Base-by-base conservation (phyloP, 1,284 basidiomycete species). In the Tremellales sp. region DNA sequence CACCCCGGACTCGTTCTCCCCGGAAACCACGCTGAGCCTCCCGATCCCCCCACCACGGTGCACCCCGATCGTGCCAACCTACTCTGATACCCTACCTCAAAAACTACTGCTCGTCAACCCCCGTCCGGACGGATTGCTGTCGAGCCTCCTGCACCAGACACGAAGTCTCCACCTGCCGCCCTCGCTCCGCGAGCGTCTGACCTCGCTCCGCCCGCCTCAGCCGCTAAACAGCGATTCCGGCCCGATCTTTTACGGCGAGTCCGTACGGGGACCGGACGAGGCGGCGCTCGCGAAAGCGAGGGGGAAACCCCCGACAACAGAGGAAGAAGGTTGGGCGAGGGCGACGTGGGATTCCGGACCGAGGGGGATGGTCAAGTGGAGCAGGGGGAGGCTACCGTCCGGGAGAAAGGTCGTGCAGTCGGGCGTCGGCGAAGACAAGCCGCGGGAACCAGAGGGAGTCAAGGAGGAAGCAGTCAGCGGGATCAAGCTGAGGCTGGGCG, bases 321-420 rank as follows among this genome's bases (percentile, higher is more conserved):
- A 61, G 28, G 47, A 51, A 21, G 51, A 50, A 42, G 48, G 47
- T 7, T 55, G 43, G 13, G 52, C 66, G 18, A 49, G 56, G 14
- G 56, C 62, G 4, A 71, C 68, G 9, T 69, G 67, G 67, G 63
- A 66, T 44, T 47, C 53, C 12, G 64, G 65, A 10, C 61, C 63
- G 3, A 51, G 51, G 27, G 66, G 68, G 8, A 27, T 37, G 3
- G 62, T 65, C 1, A 61, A 61, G 25, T 70, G 52, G 55, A 36
- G 49, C 8, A 50, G 53, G 16, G 59, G 53, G 4, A 47, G 43
- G 19, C 50, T 71, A 18, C 68, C 66, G 2, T 43, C 47, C 5
- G 68, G 68, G 12, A 58, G 55, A 37, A 68, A 65, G 47, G 67
- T 71, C 21, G 51, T 63, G 8, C 47, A 52, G 28, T 40, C 45